Evolutionary conservation across 345 rosid species (phyloP).

Genomic region (Turnera subulata): DNA sequence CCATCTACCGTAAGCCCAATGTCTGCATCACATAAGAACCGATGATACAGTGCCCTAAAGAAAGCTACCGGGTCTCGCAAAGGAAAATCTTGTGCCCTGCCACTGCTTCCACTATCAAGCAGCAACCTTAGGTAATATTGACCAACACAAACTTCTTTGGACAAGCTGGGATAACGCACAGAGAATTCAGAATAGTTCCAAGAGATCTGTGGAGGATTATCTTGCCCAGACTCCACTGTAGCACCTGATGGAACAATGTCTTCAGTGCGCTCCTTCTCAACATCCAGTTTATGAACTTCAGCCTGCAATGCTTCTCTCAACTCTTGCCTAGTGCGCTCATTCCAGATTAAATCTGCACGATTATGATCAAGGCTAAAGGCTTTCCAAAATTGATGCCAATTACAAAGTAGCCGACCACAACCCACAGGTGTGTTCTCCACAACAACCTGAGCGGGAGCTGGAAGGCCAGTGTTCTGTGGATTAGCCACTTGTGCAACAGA

Average conservation of each 20-base stretch:
- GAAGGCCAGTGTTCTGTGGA: slow-evolving; percentile 52
- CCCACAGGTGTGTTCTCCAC: slow-evolving; percentile 91
- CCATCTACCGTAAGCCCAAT: slow-evolving; percentile 94
- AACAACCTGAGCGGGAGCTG: slow-evolving; percentile 98
- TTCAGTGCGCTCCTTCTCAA: slow-evolving; percentile 95
- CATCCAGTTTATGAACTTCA: slow-evolving; percentile 93
- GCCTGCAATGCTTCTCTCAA: slow-evolving; percentile 93
- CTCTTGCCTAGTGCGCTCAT: slow-evolving; percentile 97
- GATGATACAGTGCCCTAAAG: slow-evolving; percentile 96
- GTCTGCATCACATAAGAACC: slow-evolving; percentile 97
- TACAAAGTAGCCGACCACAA: slow-evolving; percentile 83
- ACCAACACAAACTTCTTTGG: slow-evolving; percentile 99
- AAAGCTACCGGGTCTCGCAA: slow-evolving; percentile 95
- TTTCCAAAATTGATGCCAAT: slow-evolving; percentile 98
- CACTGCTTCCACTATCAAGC: slow-evolving; percentile 88
- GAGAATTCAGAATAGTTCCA: slow-evolving; percentile 98
- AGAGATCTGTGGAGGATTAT: slow-evolving; percentile 76
- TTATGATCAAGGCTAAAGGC: slow-evolving; percentile 98
- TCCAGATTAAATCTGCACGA: slow-evolving; percentile 99
- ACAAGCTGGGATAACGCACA: slow-evolving; percentile 84
- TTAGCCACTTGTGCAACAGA: slow-evolving; percentile 42
- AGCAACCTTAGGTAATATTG: slow-evolving; percentile 95
- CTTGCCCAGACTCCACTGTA: slow-evolving; percentile 60
- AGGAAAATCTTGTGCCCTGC: slow-evolving; percentile 96
- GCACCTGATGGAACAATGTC: slow-evolving; percentile 87